phyloP scores from a whole-genome alignment of 73 alveolate species.

The Durusdinium trenchii region DNA sequence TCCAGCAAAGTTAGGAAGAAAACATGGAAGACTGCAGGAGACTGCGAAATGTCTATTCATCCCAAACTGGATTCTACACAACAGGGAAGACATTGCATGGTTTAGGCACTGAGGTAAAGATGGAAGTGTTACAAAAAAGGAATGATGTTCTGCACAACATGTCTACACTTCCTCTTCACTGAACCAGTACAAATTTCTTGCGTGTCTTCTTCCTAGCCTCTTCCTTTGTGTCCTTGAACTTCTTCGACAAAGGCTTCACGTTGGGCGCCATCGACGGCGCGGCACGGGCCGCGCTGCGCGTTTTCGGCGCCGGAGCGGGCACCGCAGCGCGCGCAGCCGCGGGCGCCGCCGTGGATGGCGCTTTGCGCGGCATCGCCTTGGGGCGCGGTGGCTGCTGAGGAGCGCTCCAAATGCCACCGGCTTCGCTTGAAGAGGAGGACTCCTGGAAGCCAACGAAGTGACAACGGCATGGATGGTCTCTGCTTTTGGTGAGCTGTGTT shows the following conservation, averaged over 20 bases:
- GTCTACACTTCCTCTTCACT: neutral
- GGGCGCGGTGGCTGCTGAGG: neutral
- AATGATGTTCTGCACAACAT: no score
- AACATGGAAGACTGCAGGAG: neutral
- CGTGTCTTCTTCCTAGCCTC: neutral
- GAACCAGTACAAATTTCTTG: no score
- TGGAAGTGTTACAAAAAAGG: neutral
- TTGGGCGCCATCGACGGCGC: neutral
- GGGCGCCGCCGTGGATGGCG: neutral
- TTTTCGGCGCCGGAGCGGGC: neutral
- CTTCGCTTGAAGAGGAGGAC: neutral
- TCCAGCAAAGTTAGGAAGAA: neutral
- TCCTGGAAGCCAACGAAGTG: neutral
- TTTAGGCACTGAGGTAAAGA: neutral
- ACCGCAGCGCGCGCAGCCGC: neutral
- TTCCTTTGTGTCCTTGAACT: no score
- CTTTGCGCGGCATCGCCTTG: constrained; percentile 18
- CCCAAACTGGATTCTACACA: neutral
- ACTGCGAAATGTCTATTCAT: neutral
- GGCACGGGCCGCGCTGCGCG: neutral
- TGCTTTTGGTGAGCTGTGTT: no score
- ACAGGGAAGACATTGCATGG: neutral
- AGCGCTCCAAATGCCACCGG: constrained; percentile 14
- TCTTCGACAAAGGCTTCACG: neutral
- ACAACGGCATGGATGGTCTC: neutral